phyloP scores from a whole-genome alignment of 1,284 basidiomycete species.

The Ceratobasidium sp. region DNA sequence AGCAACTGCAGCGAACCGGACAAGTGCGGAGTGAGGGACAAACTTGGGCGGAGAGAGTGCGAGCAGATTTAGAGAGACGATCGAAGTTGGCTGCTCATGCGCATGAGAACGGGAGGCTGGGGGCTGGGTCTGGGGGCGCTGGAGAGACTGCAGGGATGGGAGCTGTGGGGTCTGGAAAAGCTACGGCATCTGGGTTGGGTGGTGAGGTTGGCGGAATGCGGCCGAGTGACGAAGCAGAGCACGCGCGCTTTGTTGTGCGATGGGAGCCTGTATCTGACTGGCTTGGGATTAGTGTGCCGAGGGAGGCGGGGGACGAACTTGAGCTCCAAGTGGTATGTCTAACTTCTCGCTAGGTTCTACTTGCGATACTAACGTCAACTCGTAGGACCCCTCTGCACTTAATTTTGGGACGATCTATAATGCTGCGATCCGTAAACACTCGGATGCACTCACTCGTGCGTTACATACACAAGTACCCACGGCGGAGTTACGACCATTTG shows the following conservation, averaged over 20 bases:
- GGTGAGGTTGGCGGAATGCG: conserved; percentile 5
- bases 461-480: conserved; percentile 50
- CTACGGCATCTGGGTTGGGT: neutral
- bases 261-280: conserved; percentile 75
- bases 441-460: conserved; percentile 60
- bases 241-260: conserved; percentile 63
- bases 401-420: conserved; percentile 75
- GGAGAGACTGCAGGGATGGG: conserved; percentile 42
- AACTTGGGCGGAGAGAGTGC: conserved; percentile 28
- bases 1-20: conserved; percentile 1
- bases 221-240: conserved; percentile 78
- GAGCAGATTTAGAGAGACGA: conserved; percentile 12
- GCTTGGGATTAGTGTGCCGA: conserved; percentile 54
- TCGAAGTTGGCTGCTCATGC: conserved; percentile 53
- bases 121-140: too few relatives aligned
- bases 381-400: conserved; percentile 70
- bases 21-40: conserved; percentile 54
- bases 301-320: conserved; percentile 18
- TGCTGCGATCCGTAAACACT: conserved; percentile 68
- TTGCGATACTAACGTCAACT: neutral
- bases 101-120: conserved; percentile 69
- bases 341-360: neutral
- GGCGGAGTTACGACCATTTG: conserved; percentile 16
- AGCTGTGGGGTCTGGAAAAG: conserved; percentile 46
- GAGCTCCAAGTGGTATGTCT: conserved; percentile 38